Conservation (phyloP, 2,329 filamentous ascomycete genomes). For the Colletotrichum eremochloae region DNA sequence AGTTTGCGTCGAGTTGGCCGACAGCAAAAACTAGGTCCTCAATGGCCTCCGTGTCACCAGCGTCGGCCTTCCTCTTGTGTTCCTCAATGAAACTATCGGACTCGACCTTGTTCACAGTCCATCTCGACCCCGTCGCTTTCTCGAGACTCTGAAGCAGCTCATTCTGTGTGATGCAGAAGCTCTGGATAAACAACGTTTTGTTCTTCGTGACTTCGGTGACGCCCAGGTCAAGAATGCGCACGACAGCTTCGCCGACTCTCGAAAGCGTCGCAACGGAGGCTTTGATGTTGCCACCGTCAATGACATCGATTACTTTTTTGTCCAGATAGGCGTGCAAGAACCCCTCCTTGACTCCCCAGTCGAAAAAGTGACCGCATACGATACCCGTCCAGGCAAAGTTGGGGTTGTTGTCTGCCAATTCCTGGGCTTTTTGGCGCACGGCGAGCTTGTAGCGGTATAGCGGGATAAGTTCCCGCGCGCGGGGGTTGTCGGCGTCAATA, state of each 20-base stretch:
- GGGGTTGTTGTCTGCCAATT: constrained; percentile 44
- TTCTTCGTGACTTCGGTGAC: constrained; percentile 49
- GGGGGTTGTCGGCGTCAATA: constrained; percentile 52
- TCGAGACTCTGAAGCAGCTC: constrained; percentile 52
- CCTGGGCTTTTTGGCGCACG: constrained; percentile 50
- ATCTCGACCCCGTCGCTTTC: constrained; percentile 49
- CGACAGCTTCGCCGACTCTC: constrained; percentile 52
- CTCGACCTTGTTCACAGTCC: constrained; percentile 51
- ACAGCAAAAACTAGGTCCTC: constrained; percentile 65
- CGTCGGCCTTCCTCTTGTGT: constrained; percentile 54
- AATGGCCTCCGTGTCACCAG: constrained; percentile 54
- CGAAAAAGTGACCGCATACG: constrained; percentile 57
- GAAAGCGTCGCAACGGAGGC: constrained; percentile 54
- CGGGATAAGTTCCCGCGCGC: constrained; percentile 53
- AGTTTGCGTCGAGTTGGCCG: constrained; percentile 62
- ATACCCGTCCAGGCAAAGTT: constrained; percentile 55
- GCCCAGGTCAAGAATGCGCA: constrained; percentile 48
- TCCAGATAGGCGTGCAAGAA: constrained; percentile 54
- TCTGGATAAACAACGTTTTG: constrained; percentile 55
- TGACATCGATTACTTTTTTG: constrained; percentile 49
- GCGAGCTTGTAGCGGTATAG: constrained; percentile 53
- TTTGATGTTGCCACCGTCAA: constrained; percentile 50
- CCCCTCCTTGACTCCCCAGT: constrained; percentile 54
- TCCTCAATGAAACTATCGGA: constrained; percentile 56
- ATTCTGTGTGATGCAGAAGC: constrained; percentile 55